phyloP scores from a whole-genome alignment of 805 yeast genomes.

The Wickerhamomyces chaumierensis region DNA sequence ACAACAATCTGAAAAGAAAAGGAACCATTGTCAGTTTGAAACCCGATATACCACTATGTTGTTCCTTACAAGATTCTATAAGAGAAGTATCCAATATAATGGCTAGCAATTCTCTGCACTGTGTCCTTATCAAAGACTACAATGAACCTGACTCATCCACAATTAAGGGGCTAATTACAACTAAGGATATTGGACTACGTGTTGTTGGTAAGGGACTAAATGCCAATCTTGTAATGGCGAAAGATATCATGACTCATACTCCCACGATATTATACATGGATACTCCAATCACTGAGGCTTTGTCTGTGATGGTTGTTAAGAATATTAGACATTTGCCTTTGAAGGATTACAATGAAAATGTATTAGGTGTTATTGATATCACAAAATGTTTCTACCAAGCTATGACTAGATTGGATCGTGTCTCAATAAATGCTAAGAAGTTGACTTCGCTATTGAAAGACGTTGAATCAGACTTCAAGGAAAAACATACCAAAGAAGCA shows the following conservation, averaged over 20 bases:
- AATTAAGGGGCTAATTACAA: slow-evolving; percentile 30
- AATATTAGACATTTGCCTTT: slow-evolving; percentile 34
- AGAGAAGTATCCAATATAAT: slow-evolving; percentile 24
- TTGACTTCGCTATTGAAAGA: slow-evolving; percentile 19
- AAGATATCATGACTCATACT: slow-evolving; percentile 27
- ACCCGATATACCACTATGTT: slow-evolving; percentile 27
- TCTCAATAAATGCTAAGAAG: slow-evolving; percentile 26
- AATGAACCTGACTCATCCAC: slow-evolving; percentile 8
- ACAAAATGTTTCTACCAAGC: slow-evolving; percentile 37
- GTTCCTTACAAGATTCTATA: slow-evolving; percentile 23
- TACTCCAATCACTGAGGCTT: slow-evolving; percentile 31
- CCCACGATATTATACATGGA: slow-evolving; percentile 25
- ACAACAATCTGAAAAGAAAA: slow-evolving; percentile 1
- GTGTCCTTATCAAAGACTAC: slow-evolving; percentile 26
- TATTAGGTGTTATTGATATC: slow-evolving; percentile 33
- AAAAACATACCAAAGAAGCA: slow-evolving; percentile 13
- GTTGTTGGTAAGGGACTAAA: slow-evolving; percentile 18
- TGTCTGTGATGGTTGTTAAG: slow-evolving; percentile 29
- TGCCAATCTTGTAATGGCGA: slow-evolving; percentile 20
- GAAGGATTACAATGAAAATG: slow-evolving; percentile 23
- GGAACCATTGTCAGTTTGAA: slow-evolving; percentile 15
- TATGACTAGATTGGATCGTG: slow-evolving; percentile 29
- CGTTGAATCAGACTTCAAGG: slow-evolving; percentile 20
- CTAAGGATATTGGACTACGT: slow-evolving; percentile 35
- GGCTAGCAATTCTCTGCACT: slow-evolving; percentile 29